Evolutionary conservation across 202 grass and related monocot species (phyloP), one percentile per base, ranked within the genome.

Genomic region (Zoysia matrella): DNA sequence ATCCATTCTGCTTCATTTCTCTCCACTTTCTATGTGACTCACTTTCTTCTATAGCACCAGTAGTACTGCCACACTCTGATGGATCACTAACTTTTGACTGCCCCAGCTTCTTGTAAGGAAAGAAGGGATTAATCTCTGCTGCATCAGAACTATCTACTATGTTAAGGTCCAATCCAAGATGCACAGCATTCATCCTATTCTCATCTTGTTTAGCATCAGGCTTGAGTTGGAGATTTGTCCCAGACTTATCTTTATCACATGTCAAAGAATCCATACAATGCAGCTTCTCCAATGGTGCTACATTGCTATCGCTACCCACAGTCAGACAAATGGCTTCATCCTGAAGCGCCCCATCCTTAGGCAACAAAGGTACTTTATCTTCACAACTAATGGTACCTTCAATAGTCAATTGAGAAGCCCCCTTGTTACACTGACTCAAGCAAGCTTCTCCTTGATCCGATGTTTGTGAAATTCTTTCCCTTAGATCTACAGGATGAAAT

Each of bases 1-100:
- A 99, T 0, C 93, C 96, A 90, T 99, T 99, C 91, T 92, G 84
- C 82, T 96, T 94, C 96, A 99, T 99, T 30, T 30, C 22, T 30
- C 22, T 30, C 22, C 22, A 30, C 22, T 30, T 30, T 30, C 22
- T 30, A 30, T 86, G 22, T 30, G 22, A 30, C 22, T 30, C 22
- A 30, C 22, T 98, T 84, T 91, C 92, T 82, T 76, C 87, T 41
- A 64, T 14, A 66, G 90, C 80, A 41, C 85, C 89, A 52, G 96
- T 96, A 40, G 93, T 93, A 67, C 96, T 99, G 48, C 91, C 91
- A 64, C 93, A 90, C 75, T 99, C 93, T 44, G 90, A 93, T 65
- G 74, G 88, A 78, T 82, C 96, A 6, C 76, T 82, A 51, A 86
- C 69, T 69, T 90, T 93, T 0, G 82, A 70, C 73, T 93, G 87